Evolutionary conservation across 768 basidiomycete genomes (phyloP), one percentile per base, ranked within the genome.

Genomic region (Daedalea quercina): DNA sequence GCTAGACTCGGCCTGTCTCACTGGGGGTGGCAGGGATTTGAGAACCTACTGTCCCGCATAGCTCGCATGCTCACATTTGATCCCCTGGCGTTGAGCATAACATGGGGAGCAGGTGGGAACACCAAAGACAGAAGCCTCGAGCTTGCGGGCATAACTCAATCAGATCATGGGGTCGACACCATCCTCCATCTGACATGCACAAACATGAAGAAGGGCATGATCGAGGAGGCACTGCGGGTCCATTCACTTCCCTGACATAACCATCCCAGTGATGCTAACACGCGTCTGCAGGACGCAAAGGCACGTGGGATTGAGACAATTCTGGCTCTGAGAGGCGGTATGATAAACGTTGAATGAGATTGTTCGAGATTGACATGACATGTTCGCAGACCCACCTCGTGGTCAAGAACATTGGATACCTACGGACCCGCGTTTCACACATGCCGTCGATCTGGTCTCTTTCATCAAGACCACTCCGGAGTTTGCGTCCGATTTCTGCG

Each of bases 41-140:
- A 89, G 63, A 99, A 99, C 66, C 76, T 99, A 22, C 73, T 93
- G 55, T 75, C 90, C 47, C 90, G 96, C 43, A 90, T 98, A 58
- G 80, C 85, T 25, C 81, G 96, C 46, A 75, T 98, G 53, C 75
- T 85, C n/a, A 62, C 73, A 6, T 74, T 98, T 13, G 71, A 82
- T 33, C 93, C 94, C 6, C 74, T 94, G 6, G 94, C 89, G 22
- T 78, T 98, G 53, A 94, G 86, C 62, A 79, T 98, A 20, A 98
- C 96, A 62, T 98, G 96, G 96, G 96, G 96, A 42, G 95, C 96
- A 0, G 95, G 96, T 9, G 95, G 96, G 1, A 82, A 84, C 7
- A 98, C 95, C 0, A 91, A 81, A 60, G 89, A 94, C 31, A 78
- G 88, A 28, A 90, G 84, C 64, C 73, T 99, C 37, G 93, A 94